phyloP scores from a whole-genome alignment of 202 grass and related monocot species.

The Saccharum hybrid region DNA sequence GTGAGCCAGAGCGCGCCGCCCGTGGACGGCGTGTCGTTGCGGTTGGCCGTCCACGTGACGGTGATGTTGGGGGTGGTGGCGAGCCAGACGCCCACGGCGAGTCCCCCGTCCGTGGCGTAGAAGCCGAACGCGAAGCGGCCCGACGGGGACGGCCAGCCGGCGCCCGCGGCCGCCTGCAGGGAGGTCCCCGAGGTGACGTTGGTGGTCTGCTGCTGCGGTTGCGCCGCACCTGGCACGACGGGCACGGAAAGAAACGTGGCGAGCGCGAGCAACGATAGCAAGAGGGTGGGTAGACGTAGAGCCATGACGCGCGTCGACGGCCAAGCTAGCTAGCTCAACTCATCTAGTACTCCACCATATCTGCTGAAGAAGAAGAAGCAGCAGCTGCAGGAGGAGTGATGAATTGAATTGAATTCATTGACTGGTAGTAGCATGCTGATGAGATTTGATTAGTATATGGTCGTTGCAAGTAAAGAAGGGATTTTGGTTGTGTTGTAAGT shows the following conservation, averaged over 20 bases:
- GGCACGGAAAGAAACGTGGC: not conserved
- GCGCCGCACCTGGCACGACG: not conserved
- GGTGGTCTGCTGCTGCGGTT: not conserved
- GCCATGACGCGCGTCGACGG: not conserved
- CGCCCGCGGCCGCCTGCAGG: constrained; percentile 14
- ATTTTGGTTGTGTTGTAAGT: no score
- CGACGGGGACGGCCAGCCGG: constrained; percentile 43
- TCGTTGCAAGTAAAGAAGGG: no score
- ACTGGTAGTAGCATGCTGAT: no score
- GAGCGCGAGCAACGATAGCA: not conserved
- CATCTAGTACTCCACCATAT: not conserved
- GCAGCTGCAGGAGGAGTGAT: no score
- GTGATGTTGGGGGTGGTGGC: constrained; percentile 30
- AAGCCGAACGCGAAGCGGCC: constrained; percentile 54
- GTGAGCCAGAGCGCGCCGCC: constrained; percentile 24
- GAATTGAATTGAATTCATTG: no score
- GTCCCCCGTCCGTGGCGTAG: constrained; percentile 45
- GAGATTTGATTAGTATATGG: no score
- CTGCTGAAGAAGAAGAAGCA: no score
- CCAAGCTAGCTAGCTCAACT: not conserved
- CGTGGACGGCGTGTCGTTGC: constrained; percentile 26
- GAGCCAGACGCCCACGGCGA: constrained; percentile 53
- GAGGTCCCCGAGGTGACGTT: constrained; percentile 33
- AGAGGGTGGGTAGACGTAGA: not conserved
- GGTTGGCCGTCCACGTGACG: constrained; percentile 50